phyloP scores from a whole-genome alignment of 2,329 filamentous ascomycete genomes.

The Cytospora paraplurivora region DNA sequence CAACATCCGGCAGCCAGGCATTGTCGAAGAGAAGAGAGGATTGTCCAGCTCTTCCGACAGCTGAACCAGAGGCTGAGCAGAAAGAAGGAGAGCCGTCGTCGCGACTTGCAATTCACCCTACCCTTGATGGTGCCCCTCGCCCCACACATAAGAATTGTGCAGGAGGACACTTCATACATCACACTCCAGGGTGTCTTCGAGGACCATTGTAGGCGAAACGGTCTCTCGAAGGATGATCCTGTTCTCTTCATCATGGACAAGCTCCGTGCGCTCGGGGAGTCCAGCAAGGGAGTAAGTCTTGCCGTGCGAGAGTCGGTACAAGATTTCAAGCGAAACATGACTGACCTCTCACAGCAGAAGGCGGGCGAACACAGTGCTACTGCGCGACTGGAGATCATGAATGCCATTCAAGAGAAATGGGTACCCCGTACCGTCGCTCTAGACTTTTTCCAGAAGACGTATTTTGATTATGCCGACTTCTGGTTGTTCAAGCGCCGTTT shows the following conservation, averaged over 20 bases:
- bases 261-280: slow-evolving; percentile 73
- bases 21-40: slow-evolving; percentile 90
- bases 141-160: slow-evolving; percentile 90
- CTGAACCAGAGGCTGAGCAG: slow-evolving; percentile 91
- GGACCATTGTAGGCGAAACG: slow-evolving; percentile 86
- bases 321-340: neutral
- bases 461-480: slow-evolving; percentile 89
- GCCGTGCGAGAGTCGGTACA: neutral
- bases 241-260: slow-evolving; percentile 96
- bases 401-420: slow-evolving; percentile 90
- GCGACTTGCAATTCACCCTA: slow-evolving; percentile 94
- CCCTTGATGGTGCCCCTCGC: slow-evolving; percentile 95
- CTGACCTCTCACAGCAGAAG: slow-evolving; percentile 50
- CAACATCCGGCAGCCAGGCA: slow-evolving; percentile 93
- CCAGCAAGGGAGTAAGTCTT: slow-evolving; percentile 60
- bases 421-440: slow-evolving; percentile 81
- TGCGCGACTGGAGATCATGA: slow-evolving; percentile 87
- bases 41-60: slow-evolving; percentile 93
- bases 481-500: slow-evolving; percentile 99
- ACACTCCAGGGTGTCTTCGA: slow-evolving; percentile 95
- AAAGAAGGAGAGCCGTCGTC: slow-evolving; percentile 90
- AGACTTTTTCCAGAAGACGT: slow-evolving; percentile 86
- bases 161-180: slow-evolving; percentile 93
- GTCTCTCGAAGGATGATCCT: slow-evolving; percentile 91
- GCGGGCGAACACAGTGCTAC: slow-evolving; percentile 69